phyloP scores from a whole-genome alignment of 2,329 filamentous ascomycete species.

The Trichoderma koningiopsis region DNA sequence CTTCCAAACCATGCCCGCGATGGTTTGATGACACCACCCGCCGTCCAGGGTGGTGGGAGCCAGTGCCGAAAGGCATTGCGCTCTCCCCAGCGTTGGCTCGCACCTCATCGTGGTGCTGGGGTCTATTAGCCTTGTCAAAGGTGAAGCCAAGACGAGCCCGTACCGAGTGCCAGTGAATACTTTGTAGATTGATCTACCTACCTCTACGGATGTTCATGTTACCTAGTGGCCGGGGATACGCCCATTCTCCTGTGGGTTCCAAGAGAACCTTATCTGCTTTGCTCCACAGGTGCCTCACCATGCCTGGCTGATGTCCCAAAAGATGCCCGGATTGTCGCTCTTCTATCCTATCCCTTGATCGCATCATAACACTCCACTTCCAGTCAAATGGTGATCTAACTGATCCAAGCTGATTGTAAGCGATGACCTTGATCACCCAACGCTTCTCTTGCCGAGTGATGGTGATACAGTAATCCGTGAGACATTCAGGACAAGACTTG shows the following conservation, averaged over 20 bases:
- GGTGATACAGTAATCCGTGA: conserved; percentile 24
- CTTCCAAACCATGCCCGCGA: no score
- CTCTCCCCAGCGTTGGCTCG: conserved; percentile 14
- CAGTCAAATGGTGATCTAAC: conserved; percentile 24
- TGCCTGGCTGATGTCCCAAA: neutral
- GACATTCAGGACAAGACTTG: conserved; percentile 25
- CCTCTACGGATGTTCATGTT: neutral
- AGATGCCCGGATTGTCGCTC: neutral
- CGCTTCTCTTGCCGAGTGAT: neutral
- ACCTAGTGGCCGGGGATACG: neutral
- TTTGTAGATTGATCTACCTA: neutral
- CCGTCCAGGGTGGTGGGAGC: neutral
- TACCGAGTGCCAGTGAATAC: neutral
- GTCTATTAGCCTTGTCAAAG: conserved; percentile 23
- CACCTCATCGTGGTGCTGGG: conserved; percentile 26
- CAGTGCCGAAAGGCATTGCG: neutral
- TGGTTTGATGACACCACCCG: no score
- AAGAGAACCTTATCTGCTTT: conserved; percentile 8
- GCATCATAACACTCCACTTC: conserved; percentile 14
- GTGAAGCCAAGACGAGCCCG: conserved; percentile 23
- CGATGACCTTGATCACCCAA: conserved; percentile 25
- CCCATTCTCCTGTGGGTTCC: conserved; percentile 14
- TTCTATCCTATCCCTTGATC: neutral
- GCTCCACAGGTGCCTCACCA: conserved; percentile 15
- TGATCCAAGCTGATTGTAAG: conserved; percentile 26